Percentiles rank a stretch among this genome's conserved stretches.
phyloP scores from a whole-genome alignment of 75 land plant species.

The Sequoia sempervirens region DNA sequence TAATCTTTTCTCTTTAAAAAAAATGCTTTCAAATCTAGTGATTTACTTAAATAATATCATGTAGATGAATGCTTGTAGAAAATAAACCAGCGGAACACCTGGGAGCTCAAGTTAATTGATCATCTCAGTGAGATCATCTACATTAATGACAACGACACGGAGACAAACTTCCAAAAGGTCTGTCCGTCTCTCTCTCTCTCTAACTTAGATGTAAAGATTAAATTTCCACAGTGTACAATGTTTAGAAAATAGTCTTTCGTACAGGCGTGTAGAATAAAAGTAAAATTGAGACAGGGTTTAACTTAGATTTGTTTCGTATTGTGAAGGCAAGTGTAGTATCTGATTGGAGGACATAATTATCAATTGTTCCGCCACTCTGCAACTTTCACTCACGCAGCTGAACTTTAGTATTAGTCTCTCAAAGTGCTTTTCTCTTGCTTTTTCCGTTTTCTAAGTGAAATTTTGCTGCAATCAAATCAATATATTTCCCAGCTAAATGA shows the following conservation, averaged over 20 bases:
- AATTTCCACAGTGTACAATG: not conserved
- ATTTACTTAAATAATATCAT: not conserved
- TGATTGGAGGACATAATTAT: not conserved
- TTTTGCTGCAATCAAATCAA: not conserved
- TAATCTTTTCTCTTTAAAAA: not conserved
- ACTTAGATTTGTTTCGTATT: not conserved
- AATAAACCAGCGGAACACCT: conserved; percentile 94
- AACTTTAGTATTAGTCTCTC: not conserved
- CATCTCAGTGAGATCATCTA: conserved; percentile 72
- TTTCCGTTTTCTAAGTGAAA: not conserved
- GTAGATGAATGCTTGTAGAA: conserved; percentile 44
- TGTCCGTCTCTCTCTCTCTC: not conserved
- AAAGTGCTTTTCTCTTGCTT: not conserved
- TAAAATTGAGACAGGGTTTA: not conserved
- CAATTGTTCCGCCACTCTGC: not conserved
- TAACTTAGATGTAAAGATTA: not conserved
- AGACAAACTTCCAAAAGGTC: conserved; percentile 98
- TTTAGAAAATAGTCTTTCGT: not conserved
- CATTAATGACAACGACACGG: conserved; percentile 63
- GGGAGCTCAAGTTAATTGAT: conserved; percentile 89
- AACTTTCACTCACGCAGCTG: not conserved
- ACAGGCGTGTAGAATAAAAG: not conserved
- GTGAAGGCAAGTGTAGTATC: not conserved
- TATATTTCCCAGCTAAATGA: not conserved
- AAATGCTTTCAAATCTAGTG: not conserved